Base-by-base conservation (phyloP, 768 basidiomycete genomes). In the Lentinus tigrinus region DNA sequence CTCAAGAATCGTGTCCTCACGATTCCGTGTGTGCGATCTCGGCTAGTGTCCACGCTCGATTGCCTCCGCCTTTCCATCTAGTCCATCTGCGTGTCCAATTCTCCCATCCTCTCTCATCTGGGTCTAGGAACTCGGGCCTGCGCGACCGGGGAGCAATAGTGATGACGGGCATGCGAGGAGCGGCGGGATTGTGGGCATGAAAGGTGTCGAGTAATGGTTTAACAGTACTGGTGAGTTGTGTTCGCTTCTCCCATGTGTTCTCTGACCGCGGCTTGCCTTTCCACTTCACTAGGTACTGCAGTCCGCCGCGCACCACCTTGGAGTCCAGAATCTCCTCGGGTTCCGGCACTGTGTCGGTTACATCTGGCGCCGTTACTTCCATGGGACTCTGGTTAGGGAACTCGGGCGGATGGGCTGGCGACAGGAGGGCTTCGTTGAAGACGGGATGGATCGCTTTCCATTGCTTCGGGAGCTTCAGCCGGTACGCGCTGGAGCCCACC, bases 201-300 rank as follows among this genome's bases (percentile, higher is more conserved):
- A 60, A 61, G 2, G 11, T n/a, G 4, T 61, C 46, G 2, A 66
- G 13, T 1, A 53, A 14, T 9, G 39, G n/a, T 4, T 58, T 23
- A 6, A 39, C 9, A 4, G n/a, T 4, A 5, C 47, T 39, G 27
- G 27, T 5, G 0, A 60, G 54, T 10, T 52, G 38, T 6, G 63
- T 17, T 7, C 44, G 37, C n/a, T 49, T 60, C 27, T 68, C 64
- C 48, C 66, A 67, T 0, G 61, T 21, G 19, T 53, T 38, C 55
- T 72, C 62, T 21, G 55, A 43, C 9, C 47, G 44, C 26, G 42
- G 63, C 36, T 13, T 52, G 0, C 64, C 70, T 26, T 69, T 70
- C 69, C 71, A 75, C 17, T 68, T 61, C 4, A 74, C 54, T 0
- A 68, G 47, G 34, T 74, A 74, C 13, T 69, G 56, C 0, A 69